A percentile compares a stretch with the other conserved stretches of the same genome.
Evolutionary conservation across 169 alveolate species (phyloP).

Genomic region (Ichthyophthirius multifiliis): DNA sequence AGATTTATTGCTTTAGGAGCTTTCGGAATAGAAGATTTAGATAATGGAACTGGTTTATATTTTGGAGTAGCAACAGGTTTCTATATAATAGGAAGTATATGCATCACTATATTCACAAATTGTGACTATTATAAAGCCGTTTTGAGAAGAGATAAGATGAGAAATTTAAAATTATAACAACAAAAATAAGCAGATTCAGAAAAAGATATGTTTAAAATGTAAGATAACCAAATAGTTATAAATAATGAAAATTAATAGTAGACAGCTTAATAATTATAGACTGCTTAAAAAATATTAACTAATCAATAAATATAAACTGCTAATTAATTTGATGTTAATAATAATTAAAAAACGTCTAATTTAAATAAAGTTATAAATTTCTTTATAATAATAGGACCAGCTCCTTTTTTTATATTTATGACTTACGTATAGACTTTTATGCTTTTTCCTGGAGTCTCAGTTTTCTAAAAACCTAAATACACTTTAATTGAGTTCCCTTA

Average conservation of each 20-base stretch:
- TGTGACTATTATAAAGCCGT: neutral
- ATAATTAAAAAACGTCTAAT: too few species aligned
- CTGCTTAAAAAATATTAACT: too few species aligned
- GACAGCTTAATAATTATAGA: too few species aligned
- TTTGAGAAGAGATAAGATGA: neutral
- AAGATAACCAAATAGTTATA: neutral
- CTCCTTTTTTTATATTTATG: neutral
- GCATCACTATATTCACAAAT: too few species aligned
- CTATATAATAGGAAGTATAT: too few species aligned
- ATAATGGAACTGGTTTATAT: too few species aligned
- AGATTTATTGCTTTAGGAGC: neutral
- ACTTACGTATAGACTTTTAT: slow-evolving; percentile 27
- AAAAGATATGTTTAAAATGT: neutral
- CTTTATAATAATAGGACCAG: neutral
- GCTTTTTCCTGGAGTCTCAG: slow-evolving; percentile 38
- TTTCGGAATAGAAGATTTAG: too few species aligned
- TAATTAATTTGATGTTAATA: too few species aligned
- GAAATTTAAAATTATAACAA: neutral
- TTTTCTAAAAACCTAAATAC: neutral
- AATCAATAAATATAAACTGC: too few species aligned
- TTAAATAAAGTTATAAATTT: too few species aligned
- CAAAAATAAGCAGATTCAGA: neutral
- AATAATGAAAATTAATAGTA: neutral
- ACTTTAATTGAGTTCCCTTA: neutral
- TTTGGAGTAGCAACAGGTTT: too few species aligned